Percentiles rank a stretch among this genome's conserved stretches.
phyloP scores from a whole-genome alignment of 1,284 basidiomycete genomes.

The Puccinia coronata region DNA sequence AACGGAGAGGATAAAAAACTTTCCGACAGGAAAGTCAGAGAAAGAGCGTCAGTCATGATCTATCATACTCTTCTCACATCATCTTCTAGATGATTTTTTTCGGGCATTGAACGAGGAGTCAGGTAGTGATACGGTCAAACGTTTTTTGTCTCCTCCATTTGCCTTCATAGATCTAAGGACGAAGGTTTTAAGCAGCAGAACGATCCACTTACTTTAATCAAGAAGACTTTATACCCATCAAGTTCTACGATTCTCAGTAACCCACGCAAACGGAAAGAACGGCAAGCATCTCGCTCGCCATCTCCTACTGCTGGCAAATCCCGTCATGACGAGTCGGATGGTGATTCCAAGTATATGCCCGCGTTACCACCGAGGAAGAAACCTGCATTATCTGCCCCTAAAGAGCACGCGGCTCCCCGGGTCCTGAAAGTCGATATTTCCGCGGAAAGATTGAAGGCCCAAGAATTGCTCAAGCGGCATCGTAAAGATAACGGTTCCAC shows the following conservation, averaged over 20 bases:
- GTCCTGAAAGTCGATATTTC: slow-evolving; percentile 30
- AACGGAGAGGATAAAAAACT: slow-evolving; percentile 47
- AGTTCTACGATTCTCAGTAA: not conserved
- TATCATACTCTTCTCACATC: not conserved
- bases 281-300: slow-evolving; percentile 44
- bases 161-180: slow-evolving; percentile 13
- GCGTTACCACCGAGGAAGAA: slow-evolving; percentile 20
- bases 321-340: slow-evolving; percentile 1
- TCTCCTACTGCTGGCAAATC: not conserved
- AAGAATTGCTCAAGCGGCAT: slow-evolving; percentile 33
- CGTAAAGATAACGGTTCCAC: not conserved
- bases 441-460: slow-evolving; percentile 36
- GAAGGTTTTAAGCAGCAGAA: slow-evolving; percentile 30
- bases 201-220: slow-evolving; percentile 28
- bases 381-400: not conserved
- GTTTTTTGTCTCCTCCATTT: not conserved
- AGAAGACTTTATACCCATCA: slow-evolving; percentile 32
- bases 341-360: slow-evolving; percentile 19
- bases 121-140: too few relatives aligned
- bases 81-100: too few relatives aligned
- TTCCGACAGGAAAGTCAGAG: slow-evolving; percentile 22
- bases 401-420: not conserved
- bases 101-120: too few relatives aligned
- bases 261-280: slow-evolving; percentile 31
- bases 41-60: slow-evolving; percentile 28